Conservation (phyloP, 345 rosid species). For the Gossypium turneri region DNA sequence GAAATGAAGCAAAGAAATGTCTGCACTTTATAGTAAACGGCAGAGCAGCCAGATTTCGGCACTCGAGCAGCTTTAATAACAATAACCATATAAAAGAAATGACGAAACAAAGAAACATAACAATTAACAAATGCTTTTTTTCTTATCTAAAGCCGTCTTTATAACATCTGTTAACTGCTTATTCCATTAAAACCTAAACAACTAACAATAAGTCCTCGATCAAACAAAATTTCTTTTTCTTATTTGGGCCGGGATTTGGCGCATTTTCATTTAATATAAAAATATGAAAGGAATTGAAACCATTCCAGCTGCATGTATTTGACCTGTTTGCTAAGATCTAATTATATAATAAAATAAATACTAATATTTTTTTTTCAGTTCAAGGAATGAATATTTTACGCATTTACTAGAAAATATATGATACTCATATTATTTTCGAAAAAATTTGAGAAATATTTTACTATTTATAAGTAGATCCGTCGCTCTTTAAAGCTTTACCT, state of each 20-base stretch:
- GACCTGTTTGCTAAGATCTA: not conserved
- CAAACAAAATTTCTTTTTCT: not conserved
- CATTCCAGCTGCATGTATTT: not conserved
- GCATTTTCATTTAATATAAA: not conserved
- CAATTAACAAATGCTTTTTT: not conserved
- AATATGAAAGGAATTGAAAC: not conserved
- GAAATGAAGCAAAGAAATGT: not conserved
- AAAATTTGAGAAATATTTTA: not conserved
- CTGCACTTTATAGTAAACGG: not conserved
- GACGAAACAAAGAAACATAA: not conserved
- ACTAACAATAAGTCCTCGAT: not conserved
- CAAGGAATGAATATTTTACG: not conserved
- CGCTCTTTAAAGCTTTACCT: not conserved
- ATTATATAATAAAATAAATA: not conserved
- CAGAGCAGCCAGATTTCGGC: not conserved
- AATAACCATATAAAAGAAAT: not conserved
- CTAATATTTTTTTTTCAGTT: not conserved
- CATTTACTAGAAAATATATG: not conserved
- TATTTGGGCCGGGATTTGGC: not conserved
- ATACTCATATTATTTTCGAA: not conserved
- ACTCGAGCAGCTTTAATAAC: not conserved
- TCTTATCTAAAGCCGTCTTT: not conserved
- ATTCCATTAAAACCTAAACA: conserved; percentile 2
- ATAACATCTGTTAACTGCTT: not conserved
- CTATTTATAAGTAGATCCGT: not conserved